Evolutionary conservation across 1,139 yeast species (phyloP), one percentile per base, ranked within the genome.

Genomic region (Lodderomyces theae): DNA sequence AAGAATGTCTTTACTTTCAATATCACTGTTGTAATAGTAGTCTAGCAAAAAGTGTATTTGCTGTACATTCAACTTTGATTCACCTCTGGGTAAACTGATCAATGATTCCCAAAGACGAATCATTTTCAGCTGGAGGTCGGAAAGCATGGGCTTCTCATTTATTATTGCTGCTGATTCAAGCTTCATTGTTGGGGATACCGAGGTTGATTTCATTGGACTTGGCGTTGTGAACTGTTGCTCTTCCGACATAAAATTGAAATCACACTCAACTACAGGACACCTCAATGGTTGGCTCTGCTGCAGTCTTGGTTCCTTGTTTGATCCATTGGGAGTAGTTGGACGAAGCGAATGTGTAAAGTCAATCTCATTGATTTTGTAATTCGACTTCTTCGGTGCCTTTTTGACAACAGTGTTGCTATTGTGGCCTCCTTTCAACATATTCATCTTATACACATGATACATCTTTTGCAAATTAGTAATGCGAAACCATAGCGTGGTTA

Each of bases 181-280:
- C 12, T 28, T 28, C 8, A 28, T 5, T 28, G 31, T 18, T 4
- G 31, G 31, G n/a, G 31, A 28, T 3, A 15, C 31, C 4, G 31
- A 28, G 9, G 15, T 18, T 13, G 24, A 22, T 24, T 35, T 39
- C 19, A 26, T 22, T 4, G 50, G 43, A 37, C 48, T 46, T 34
- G 48, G 50, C n/a, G 45, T 40, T 34, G 42, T 31, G 6, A 32
- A 33, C 19, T 30, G 31, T 21, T 42, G 42, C 18, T 58, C 62
- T 12, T 65, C 69, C 18, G 54, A 52, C 65, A 68, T 62, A 40
- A 66, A 58, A 42, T 66, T 65, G 45, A 70, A 59, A 47, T 69
- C 73, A 45, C 72, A 66, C 42, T 65, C 72, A 25, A 66, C 60
- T 2, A 70, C 75, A 0, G 76, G 75, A 41, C 76, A 70, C 38